Percentiles rank a stretch among this genome's conserved stretches.
phyloP scores from a whole-genome alignment of 495 filamentous ascomycete genomes.

The Podospora comata region DNA sequence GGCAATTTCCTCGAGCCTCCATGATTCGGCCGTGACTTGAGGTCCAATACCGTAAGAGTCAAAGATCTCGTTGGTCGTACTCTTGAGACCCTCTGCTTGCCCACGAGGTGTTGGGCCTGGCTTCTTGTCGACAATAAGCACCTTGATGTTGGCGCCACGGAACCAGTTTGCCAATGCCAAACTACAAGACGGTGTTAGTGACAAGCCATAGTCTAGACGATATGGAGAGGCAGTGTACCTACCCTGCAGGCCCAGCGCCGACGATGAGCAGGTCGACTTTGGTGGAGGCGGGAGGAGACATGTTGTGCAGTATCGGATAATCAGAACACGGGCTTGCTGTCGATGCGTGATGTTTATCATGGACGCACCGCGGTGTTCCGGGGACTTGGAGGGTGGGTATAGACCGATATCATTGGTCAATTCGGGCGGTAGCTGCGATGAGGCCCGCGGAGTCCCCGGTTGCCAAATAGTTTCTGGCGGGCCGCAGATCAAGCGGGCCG shows the following conservation, averaged over 20 bases:
- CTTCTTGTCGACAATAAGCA: conserved; percentile 22
- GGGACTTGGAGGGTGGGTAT: no score
- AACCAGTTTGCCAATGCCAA: conserved; percentile 25
- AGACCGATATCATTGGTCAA: no score
- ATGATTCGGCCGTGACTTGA: conserved; percentile 19
- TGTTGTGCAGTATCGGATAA: background rate
- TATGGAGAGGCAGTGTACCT: conserved; percentile 36
- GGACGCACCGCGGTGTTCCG: no score
- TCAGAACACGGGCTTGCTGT: background rate
- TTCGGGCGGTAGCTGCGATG: no score
- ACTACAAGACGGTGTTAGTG: background rate
- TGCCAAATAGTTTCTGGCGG: background rate
- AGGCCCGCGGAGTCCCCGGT: background rate
- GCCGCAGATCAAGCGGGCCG: background rate
- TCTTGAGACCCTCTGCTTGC: conserved; percentile 24
- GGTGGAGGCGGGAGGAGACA: background rate
- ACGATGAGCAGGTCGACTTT: conserved; percentile 56
- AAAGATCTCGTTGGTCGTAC: conserved; percentile 24
- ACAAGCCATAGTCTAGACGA: background rate
- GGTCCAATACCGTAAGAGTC: conserved; percentile 21
- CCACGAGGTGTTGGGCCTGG: conserved; percentile 17
- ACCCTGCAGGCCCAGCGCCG: conserved; percentile 64
- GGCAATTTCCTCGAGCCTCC: conserved; percentile 25
- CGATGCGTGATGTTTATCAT: background rate
- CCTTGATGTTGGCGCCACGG: conserved; percentile 15